Conservation (phyloP, 2,329 filamentous ascomycete species). For the Pseudogymnoascus sp. region DNA sequence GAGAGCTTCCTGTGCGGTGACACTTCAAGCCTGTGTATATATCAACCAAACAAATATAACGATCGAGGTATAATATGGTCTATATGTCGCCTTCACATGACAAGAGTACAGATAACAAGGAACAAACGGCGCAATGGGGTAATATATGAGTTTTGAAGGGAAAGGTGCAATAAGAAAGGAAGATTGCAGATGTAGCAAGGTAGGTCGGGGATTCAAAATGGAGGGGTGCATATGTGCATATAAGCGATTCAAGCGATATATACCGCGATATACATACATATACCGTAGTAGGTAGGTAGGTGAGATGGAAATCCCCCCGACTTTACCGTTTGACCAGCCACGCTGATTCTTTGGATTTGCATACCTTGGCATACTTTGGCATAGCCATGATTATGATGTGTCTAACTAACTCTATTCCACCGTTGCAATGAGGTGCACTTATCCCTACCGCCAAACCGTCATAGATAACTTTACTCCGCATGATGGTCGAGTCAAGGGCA, state of each 20-base stretch:
- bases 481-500: not conserved
- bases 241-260: constrained; percentile 5
- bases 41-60: constrained; percentile 1
- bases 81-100: not conserved
- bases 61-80: no score
- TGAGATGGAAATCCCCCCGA: not conserved
- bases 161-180: constrained; percentile 8
- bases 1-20: not conserved
- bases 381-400: no score
- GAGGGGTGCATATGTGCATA: constrained; percentile 8
- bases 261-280: not conserved
- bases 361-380: no score
- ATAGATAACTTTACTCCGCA: constrained; percentile 1
- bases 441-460: not conserved
- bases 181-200: constrained; percentile 5
- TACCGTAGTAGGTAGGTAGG: not conserved
- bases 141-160: not conserved
- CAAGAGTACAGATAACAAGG: not conserved
- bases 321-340: not conserved
- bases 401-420: not conserved
- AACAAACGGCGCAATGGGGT: constrained; percentile 4
- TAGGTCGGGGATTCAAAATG: not conserved
- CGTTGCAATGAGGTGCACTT: not conserved
- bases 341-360: not conserved
- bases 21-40: not conserved